Evolutionary conservation across 73 alveolate genomes (phyloP).

Genomic region (Symbiodinium natans): DNA sequence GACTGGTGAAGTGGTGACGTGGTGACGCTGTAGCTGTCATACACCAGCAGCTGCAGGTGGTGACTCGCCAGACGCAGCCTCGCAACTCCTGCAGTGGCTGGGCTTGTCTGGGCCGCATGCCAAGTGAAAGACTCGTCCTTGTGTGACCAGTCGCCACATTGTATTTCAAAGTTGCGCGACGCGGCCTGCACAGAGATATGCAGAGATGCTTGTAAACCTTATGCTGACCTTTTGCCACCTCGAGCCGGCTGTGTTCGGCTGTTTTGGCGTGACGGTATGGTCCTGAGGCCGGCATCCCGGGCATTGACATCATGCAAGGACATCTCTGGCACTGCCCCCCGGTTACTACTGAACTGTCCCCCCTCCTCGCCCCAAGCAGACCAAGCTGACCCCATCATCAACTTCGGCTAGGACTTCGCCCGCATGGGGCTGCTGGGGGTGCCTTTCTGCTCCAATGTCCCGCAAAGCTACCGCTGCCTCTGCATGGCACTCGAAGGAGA

Average conservation of each 20-base stretch:
- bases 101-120: conserved; percentile 44
- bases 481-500: not conserved
- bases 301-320: conserved; percentile 74
- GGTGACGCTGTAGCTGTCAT: too few relatives aligned
- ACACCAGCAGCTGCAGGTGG: conserved; percentile 30
- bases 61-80: conserved; percentile 23
- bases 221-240: not conserved
- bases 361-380: too few relatives aligned
- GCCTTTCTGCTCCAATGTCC: conserved; percentile 62
- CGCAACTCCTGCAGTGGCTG: conserved; percentile 43
- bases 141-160: too few relatives aligned
- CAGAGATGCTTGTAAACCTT: too few relatives aligned
- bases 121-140: too few relatives aligned
- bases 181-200: too few relatives aligned
- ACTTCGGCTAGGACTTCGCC: conserved; percentile 54
- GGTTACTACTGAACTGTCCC: too few relatives aligned
- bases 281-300: conserved; percentile 25
- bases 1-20: too few relatives aligned
- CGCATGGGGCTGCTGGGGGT: conserved; percentile 85
- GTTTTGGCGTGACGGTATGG: not conserved
- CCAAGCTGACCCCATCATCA: too few relatives aligned
- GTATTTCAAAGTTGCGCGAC: too few relatives aligned
- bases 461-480: conserved; percentile 43
- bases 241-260: not conserved
- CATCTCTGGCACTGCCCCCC: not conserved